Evolutionary conservation across 2,329 filamentous ascomycete species (phyloP), one percentile per base, ranked within the genome.

Genomic region (Trichoderma guizhouense): DNA sequence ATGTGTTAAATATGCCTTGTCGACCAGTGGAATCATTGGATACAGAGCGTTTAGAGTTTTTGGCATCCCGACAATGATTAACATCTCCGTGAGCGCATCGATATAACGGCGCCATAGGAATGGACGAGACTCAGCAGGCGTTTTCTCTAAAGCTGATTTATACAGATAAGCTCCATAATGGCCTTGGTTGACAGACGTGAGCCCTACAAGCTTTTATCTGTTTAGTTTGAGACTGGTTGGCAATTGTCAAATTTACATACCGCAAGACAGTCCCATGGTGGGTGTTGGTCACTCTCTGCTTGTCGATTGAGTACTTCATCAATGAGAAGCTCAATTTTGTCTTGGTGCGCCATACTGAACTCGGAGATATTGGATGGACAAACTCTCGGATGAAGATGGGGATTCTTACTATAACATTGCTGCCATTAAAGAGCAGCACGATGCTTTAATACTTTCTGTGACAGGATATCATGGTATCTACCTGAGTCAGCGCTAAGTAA

Each of bases 31-130:
- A 11, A 60, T 61, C 15, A 61, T 69, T 51, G 66, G 43, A 18
- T 34, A 69, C 0, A 69, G 28, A 1, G 66, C 55, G 7, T 69
- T 69, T 2, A 69, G 28, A 5, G 66, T 69, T 39, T 61, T 69
- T 34, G 66, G 66, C 66, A 69, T 36, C n/a, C 66, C 66, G 15
- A 69, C 66, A n/a, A 69, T 43, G 18, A 69, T 61, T 7, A 60
- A 14, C 66, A 69, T 69, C 36, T 69, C 36, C 7, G 66, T 32
- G 18, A 69, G 55, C 4, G 66, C 66, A 34, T 69, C 55, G n/a
- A 26, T 26, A 12, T 69, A 69, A n/a, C 66, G 66, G 11, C 55
- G 53, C 66, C 66, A 69, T 43, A 69, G 18, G 12, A 47, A 15
- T 7, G 24, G 55, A 11, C 55, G 55, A 34, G 66, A 60, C 12